These are phyloP conservation scores for Candida rishiriensis DNA, from an alignment of 805 yeast genomes.

Conservation along the genomic window DNA sequence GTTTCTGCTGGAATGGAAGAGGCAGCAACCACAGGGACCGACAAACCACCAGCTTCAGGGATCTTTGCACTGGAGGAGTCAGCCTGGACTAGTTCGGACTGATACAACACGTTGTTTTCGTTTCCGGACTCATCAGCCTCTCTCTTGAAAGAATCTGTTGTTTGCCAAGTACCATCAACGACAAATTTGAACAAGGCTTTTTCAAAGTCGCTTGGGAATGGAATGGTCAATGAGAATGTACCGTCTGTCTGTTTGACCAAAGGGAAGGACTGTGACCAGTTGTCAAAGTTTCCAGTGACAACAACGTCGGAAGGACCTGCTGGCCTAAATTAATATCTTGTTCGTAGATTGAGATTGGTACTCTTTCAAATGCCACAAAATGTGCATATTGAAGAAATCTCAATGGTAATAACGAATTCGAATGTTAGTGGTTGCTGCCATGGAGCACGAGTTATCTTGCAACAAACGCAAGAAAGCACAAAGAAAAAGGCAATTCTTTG, in stretches of 20 bases:
- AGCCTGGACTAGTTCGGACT: conserved; percentile 31
- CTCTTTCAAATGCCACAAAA: too few relatives aligned
- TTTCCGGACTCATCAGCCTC: conserved; percentile 48
- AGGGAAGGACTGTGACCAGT: conserved; percentile 49
- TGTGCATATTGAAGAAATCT: too few relatives aligned
- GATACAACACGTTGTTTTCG: conserved; percentile 45
- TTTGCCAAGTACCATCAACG: conserved; percentile 57
- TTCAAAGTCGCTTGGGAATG: conserved; percentile 21
- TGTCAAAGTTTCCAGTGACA: conserved; percentile 58
- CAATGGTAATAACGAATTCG: too few relatives aligned
- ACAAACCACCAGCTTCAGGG: conserved; percentile 47
- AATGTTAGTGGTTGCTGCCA: too few relatives aligned
- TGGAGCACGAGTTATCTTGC: too few relatives aligned
- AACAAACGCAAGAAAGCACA: too few relatives aligned
- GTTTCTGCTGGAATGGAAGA: conserved; percentile 3
- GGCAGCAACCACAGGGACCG: conserved; percentile 22
- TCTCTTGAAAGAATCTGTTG: conserved; percentile 34
- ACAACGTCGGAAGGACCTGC: conserved; percentile 38
- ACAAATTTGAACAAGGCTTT: conserved; percentile 47
- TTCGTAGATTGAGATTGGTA: too few relatives aligned
- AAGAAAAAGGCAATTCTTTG: too few relatives aligned
- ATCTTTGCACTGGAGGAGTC: conserved; percentile 28
- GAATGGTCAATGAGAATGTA: conserved; percentile 28
- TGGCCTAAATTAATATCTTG: conserved; percentile 21
- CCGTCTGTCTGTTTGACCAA: conserved; percentile 41